These are phyloP conservation scores for Jamesozyma gamospora DNA, from an alignment of 805 yeast species.

Conservation along the genomic window DNA sequence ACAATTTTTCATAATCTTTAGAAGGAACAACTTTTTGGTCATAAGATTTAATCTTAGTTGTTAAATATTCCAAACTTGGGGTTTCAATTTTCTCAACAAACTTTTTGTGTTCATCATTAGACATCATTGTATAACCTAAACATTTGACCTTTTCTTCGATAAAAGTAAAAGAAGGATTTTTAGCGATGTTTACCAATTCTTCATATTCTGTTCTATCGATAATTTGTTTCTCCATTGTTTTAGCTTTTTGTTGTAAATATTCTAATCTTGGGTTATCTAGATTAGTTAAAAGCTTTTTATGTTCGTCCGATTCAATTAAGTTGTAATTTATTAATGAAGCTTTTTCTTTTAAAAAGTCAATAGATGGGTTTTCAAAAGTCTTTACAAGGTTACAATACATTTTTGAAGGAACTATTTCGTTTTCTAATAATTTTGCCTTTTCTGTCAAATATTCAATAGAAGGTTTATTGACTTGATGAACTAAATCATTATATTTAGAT, in stretches of 20 bases:
- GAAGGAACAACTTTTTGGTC: slow-evolving; percentile 7
- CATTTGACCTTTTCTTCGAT: not conserved
- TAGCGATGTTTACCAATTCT: not conserved
- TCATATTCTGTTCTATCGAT: slow-evolving; percentile 8
- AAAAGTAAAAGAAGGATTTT: not conserved
- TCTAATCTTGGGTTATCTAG: slow-evolving; percentile 8
- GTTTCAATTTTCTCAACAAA: not conserved
- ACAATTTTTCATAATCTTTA: slow-evolving; percentile 7
- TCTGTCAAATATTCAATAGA: slow-evolving; percentile 6
- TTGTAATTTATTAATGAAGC: slow-evolving; percentile 12
- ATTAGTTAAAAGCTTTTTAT: slow-evolving; percentile 6
- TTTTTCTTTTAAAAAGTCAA: slow-evolving; percentile 3
- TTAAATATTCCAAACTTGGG: not conserved
- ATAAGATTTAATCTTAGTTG: not conserved
- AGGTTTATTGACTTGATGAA: slow-evolving; percentile 6
- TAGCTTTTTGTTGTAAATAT: slow-evolving; percentile 8
- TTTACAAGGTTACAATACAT: not conserved
- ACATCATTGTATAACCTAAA: not conserved
- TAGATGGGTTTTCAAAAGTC: not conserved
- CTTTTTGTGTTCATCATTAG: not conserved
- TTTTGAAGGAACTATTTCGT: not conserved
- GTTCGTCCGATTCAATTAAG: slow-evolving; percentile 13
- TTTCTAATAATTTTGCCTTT: slow-evolving; percentile 11
- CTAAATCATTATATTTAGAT: slow-evolving; percentile 5
- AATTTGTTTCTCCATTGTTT: slow-evolving; percentile 11